A percentile compares a stretch with the other conserved stretches of the same genome.
phyloP scores from a whole-genome alignment of 257 asterid genomes.

The Rauvolfia tetraphylla region DNA sequence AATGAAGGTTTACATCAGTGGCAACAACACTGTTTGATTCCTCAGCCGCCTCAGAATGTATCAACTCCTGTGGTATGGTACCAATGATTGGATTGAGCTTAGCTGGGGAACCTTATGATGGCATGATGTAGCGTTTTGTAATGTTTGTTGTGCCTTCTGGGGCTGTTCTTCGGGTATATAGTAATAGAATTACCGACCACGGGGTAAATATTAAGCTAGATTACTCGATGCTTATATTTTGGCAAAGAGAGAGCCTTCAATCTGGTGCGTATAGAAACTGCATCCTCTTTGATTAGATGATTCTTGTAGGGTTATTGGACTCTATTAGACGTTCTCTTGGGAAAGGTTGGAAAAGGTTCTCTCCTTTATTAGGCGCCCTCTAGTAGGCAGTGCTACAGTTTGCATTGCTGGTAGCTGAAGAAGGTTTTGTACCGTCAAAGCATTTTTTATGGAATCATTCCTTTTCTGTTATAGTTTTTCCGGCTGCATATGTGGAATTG shows the following conservation, averaged over 20 bases:
- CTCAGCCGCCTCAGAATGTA: constrained; percentile 53
- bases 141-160: not conserved
- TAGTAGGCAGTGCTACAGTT: not conserved
- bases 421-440: not conserved
- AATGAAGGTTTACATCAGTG: constrained; percentile 54
- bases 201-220: not conserved
- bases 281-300: not conserved
- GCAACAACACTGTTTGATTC: constrained; percentile 66
- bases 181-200: no score
- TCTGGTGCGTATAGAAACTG: not conserved
- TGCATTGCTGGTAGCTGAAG: not conserved
- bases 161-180: not conserved
- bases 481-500: not conserved
- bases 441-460: not conserved
- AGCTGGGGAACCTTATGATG: not conserved
- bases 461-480: not conserved
- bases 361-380: not conserved
- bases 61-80: constrained; percentile 61
- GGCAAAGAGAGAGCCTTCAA: not conserved
- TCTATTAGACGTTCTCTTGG: not conserved
- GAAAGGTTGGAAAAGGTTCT: not conserved
- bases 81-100: constrained; percentile 16
- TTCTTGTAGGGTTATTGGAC: not conserved
- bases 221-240: not conserved
- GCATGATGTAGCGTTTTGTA: not conserved